phyloP scores from a whole-genome alignment of 352 stramenopile genomes.

The Globisporangium camurandrum region DNA sequence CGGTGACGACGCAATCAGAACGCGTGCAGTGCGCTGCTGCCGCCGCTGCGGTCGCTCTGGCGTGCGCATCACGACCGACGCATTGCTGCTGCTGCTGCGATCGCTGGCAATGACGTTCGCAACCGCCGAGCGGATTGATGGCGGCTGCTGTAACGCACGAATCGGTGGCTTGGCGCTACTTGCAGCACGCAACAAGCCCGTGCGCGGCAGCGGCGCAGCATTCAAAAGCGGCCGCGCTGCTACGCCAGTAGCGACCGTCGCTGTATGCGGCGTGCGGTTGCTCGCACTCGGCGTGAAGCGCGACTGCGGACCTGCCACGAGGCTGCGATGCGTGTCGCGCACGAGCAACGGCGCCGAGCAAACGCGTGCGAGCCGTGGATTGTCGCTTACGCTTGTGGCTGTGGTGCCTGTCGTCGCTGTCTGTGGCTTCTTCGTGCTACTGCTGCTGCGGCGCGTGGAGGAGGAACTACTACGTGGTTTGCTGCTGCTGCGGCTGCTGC shows the following conservation, averaged over 20 bases:
- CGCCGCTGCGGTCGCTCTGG: constrained; percentile 66
- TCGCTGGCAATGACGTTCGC: constrained; percentile 8
- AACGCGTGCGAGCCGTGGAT: constrained; percentile 3
- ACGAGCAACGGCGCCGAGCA: constrained; percentile 22
- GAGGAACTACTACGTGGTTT: neutral
- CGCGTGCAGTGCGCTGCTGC: constrained; percentile 24
- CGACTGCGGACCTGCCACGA: constrained; percentile 14
- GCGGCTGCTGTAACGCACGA: neutral
- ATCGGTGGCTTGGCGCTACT: neutral
- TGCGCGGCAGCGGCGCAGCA: neutral
- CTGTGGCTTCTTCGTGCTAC: neutral
- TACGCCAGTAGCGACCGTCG: neutral
- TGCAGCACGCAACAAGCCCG: neutral
- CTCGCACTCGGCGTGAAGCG: constrained; percentile 12
- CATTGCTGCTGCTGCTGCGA: neutral
- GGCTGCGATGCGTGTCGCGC: constrained; percentile 20
- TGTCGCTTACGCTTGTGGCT: too few species aligned
- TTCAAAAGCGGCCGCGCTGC: neutral
- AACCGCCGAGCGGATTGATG: constrained; percentile 9
- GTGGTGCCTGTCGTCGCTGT: neutral
- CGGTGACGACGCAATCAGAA: constrained; percentile 72
- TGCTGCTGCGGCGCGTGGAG: constrained; percentile 4
- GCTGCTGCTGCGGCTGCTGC: neutral
- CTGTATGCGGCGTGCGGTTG: constrained; percentile 4
- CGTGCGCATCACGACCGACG: constrained; percentile 62